Conservation (phyloP, 805 yeast genomes). For the Wickerhamomyces subpelliculosus region DNA sequence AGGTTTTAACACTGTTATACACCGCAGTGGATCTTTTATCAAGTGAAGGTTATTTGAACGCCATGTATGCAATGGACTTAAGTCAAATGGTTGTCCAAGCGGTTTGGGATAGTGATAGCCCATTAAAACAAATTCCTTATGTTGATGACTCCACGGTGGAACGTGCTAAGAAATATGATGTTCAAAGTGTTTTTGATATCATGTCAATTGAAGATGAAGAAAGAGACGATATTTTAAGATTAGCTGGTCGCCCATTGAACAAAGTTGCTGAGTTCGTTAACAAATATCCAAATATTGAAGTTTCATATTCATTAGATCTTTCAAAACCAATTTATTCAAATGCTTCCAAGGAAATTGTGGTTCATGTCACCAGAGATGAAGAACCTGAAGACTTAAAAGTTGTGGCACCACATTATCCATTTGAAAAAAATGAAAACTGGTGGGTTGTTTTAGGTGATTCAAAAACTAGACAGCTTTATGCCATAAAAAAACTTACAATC, state of each 20-base stretch:
- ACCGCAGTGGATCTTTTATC: slow-evolving; percentile 73
- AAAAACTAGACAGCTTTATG: slow-evolving; percentile 52
- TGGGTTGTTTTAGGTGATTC: slow-evolving; percentile 83
- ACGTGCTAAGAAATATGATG: slow-evolving; percentile 46
- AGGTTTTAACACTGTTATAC: slow-evolving; percentile 44
- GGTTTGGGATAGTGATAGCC: slow-evolving; percentile 72
- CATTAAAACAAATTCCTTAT: slow-evolving; percentile 77
- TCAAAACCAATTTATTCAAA: slow-evolving; percentile 36
- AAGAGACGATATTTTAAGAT: slow-evolving; percentile 53
- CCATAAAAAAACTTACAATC: slow-evolving; percentile 59
- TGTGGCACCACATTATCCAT: slow-evolving; percentile 53
- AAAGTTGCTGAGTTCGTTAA: slow-evolving; percentile 85
- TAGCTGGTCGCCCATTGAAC: slow-evolving; percentile 43
- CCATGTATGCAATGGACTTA: slow-evolving; percentile 78
- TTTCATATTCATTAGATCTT: slow-evolving; percentile 43
- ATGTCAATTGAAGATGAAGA: slow-evolving; percentile 69
- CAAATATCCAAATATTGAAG: slow-evolving; percentile 79
- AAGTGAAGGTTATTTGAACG: slow-evolving; percentile 72
- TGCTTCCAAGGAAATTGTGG: slow-evolving; percentile 39
- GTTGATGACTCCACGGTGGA: slow-evolving; percentile 44
- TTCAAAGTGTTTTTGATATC: slow-evolving; percentile 74
- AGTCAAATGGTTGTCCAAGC: slow-evolving; percentile 87
- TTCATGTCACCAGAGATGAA: slow-evolving; percentile 64
- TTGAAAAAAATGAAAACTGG: slow-evolving; percentile 63
- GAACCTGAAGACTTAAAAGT: slow-evolving; percentile 64